A percentile compares a stretch with the other conserved stretches of the same genome.
Evolutionary conservation across 2,329 filamentous ascomycete genomes (phyloP).

Genomic region (Metarhizium sp.): DNA sequence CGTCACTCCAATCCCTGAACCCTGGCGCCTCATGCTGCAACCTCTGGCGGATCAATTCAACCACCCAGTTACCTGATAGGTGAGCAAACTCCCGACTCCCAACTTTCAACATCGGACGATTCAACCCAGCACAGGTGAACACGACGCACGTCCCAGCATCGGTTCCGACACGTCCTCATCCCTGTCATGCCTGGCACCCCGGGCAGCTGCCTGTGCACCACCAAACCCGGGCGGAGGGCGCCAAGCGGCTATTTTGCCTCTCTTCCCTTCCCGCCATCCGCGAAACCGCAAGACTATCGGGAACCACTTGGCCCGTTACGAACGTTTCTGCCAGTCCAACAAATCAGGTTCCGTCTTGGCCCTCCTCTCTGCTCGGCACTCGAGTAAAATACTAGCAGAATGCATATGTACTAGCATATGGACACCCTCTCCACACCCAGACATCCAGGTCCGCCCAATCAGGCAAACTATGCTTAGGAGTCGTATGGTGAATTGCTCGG

Average conservation of each 20-base stretch:
- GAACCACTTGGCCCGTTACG: neutral
- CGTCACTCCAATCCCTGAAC: too few relatives aligned
- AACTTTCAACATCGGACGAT: neutral
- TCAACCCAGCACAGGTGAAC: neutral
- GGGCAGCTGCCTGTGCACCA: neutral
- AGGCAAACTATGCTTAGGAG: neutral
- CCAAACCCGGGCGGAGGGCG: slow-evolving; percentile 1
- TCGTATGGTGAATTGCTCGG: neutral
- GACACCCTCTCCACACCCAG: neutral
- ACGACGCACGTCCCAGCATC: neutral
- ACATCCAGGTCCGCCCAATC: neutral
- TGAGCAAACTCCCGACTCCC: too few relatives aligned
- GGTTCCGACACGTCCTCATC: too few relatives aligned
- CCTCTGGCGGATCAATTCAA: too few relatives aligned
- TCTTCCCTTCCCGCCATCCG: neutral
- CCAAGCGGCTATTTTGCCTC: neutral
- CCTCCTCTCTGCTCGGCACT: neutral
- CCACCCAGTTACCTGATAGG: too few relatives aligned
- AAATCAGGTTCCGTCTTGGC: neutral
- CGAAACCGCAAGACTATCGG: neutral
- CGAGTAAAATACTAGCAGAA: neutral
- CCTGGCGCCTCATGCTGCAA: too few relatives aligned
- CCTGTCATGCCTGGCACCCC: too few relatives aligned
- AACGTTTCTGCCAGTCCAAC: neutral
- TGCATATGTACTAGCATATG: too few relatives aligned